Evolutionary conservation across 2,329 filamentous ascomycete genomes (phyloP), one percentile per base, ranked within the genome.

Genomic region (Stachybotrys chartarum): DNA sequence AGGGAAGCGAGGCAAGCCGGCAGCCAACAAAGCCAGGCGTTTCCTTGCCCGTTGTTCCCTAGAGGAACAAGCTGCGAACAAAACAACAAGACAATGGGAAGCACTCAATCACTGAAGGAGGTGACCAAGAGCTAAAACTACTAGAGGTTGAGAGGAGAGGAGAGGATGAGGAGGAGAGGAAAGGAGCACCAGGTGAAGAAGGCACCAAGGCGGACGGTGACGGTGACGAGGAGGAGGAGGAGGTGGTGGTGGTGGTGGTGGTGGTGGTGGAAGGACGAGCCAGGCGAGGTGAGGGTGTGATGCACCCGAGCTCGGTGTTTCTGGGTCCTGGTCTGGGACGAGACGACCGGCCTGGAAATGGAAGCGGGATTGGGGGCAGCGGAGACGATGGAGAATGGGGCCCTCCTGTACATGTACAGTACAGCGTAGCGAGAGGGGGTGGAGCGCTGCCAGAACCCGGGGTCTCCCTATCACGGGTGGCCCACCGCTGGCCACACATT

Each of bases 1-100:
- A 30, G 58, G 58, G 50, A 54, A 55, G 53, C 55, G 49, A 57
- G 53, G 51, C 59, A 52, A 24, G 24, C 24, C 24, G 56, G 53
- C 58, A 58, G 53, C 56, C 52, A 51, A n/a, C 50, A 39, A 18
- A 51, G 50, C 50, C 50, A 51, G 31, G 18, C 50, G 30, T 35
- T 51, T 51, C 50, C 30, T 31, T 51, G 50, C 50, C 50, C 50
- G 50, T 30, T 32, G 50, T 39, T 51, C 50, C 50, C 50, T 35
- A 5, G 10, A 35, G 50, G 31, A 42, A 42, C 50, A 32, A 17
- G 14, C 35, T 3, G 35, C 35, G 35, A 42, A 42, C 8, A 14
- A 14, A 42, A 42, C 3, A 10, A 42, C 10, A 6, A 10, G 35
- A 42, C 35, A 42, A 42, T 42, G 35, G 35, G 30, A 8, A 4